A percentile compares a stretch with the other conserved stretches of the same genome.
Conservation (phyloP, 164 flowering plant genomes). For the Paratinospora sagittata region DNA sequence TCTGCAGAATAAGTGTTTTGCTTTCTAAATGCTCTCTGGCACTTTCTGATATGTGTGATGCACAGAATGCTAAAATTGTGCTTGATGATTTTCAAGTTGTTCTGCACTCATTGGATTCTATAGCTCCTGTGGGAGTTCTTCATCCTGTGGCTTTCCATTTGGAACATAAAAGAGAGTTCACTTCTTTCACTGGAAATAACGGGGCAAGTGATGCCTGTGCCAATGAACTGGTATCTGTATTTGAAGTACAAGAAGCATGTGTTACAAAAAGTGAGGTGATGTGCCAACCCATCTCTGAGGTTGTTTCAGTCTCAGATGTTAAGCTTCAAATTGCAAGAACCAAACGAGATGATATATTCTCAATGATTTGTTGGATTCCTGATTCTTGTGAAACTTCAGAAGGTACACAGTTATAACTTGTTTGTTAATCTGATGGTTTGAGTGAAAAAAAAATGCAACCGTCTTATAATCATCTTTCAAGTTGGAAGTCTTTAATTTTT, state of each 20-base stretch:
- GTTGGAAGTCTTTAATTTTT: background rate
- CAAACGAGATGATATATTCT: slow-evolving; percentile 40
- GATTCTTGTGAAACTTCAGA: slow-evolving; percentile 39
- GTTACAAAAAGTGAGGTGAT: slow-evolving; percentile 21
- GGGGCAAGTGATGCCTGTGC: slow-evolving; percentile 12
- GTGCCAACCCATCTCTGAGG: slow-evolving; percentile 21
- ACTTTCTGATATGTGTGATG: slow-evolving; percentile 22
- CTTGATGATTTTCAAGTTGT: slow-evolving; percentile 69
- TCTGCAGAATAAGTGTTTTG: slow-evolving; percentile 3
- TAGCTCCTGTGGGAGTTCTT: slow-evolving; percentile 86
- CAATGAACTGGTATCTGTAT: slow-evolving; percentile 32
- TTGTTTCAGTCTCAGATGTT: slow-evolving; percentile 18
- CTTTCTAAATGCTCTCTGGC: slow-evolving; percentile 2
- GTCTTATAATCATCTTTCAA: background rate
- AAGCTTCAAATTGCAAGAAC: slow-evolving; percentile 47
- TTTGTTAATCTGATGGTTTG: slow-evolving; percentile 1
- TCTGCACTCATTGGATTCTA: slow-evolving; percentile 73
- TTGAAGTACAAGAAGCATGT: slow-evolving; percentile 59
- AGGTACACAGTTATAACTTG: slow-evolving; percentile 33
- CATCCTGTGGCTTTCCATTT: slow-evolving; percentile 87
- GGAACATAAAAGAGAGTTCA: slow-evolving; percentile 41
- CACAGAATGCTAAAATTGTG: slow-evolving; percentile 80
- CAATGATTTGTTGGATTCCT: slow-evolving; percentile 76
- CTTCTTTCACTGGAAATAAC: slow-evolving; percentile 17
- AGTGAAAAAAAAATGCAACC: background rate